Percentiles rank a stretch among this genome's conserved stretches.
Conservation (phyloP, 2,329 filamentous ascomycete genomes). For the Pezicula rhizophila region DNA sequence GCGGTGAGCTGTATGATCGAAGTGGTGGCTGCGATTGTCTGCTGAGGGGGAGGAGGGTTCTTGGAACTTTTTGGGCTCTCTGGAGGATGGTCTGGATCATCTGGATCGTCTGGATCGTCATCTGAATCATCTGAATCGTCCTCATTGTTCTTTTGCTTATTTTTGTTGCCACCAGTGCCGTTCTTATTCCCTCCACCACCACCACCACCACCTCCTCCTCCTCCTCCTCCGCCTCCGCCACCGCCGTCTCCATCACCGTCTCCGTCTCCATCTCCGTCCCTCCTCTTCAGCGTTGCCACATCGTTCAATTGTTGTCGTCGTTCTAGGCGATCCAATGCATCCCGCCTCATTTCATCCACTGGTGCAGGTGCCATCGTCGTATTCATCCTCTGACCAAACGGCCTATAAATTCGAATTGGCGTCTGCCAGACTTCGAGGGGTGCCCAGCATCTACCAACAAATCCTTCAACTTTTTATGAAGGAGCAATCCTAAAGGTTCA, state of each 20-base stretch:
- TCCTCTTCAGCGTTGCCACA: constrained; percentile 3
- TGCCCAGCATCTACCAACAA: constrained; percentile 17
- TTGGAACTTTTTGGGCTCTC: background rate
- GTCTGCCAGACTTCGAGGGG: constrained; percentile 16
- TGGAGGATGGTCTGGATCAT: background rate
- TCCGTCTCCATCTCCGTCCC: constrained; percentile 1
- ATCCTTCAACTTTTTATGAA: background rate
- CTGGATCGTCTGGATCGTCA: background rate
- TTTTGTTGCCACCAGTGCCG: background rate
- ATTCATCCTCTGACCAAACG: constrained; percentile 23
- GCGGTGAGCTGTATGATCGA: background rate
- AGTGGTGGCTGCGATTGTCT: background rate
- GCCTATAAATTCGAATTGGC: constrained; percentile 10
- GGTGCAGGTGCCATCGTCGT: constrained; percentile 28
- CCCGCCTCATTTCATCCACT: constrained; percentile 15
- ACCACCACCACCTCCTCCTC: background rate
- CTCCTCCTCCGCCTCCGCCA: background rate
- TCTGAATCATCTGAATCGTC: background rate
- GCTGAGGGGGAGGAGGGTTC: background rate
- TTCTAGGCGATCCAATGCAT: constrained; percentile 8
- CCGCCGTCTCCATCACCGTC: constrained; percentile 4
- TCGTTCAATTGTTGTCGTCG: constrained; percentile 7
- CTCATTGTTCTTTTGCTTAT: background rate
- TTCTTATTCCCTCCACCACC: background rate
- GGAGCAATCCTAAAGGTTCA: constrained; percentile 1